Evolutionary conservation across 1,139 yeast species (phyloP).

Genomic region (Meyerozyma sp.): DNA sequence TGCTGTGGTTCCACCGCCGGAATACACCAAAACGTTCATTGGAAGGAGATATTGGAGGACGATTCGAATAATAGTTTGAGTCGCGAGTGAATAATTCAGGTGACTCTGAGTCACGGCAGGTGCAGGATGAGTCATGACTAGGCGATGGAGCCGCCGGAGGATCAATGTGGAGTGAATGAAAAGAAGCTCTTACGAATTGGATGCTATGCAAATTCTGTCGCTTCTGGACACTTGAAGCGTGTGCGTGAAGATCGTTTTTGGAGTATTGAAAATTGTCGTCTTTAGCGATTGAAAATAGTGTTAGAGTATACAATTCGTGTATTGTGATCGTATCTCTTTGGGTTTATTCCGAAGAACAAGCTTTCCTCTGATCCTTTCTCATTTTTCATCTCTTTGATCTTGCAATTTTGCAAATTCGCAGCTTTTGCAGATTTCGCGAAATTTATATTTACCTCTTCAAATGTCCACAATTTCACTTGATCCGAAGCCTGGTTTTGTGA

Average conservation of each 20-base stretch:
- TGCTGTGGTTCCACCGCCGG: conserved; percentile 84
- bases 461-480: conserved; percentile 8
- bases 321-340: not conserved
- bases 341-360: not conserved
- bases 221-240: too few species aligned
- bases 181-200: not conserved
- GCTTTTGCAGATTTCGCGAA: not conserved
- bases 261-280: too few species aligned
- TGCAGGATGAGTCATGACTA: not conserved
- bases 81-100: not conserved
- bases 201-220: not conserved
- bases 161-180: too few species aligned
- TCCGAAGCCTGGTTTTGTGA: conserved; percentile 61
- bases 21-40: conserved; percentile 79
- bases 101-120: conserved; percentile 1
- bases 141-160: too few species aligned
- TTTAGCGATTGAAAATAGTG: too few species aligned
- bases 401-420: not conserved
- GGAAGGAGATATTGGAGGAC: not conserved
- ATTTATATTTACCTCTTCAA: not conserved
- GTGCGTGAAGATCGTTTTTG: too few species aligned
- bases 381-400: not conserved
- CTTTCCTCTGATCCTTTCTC: not conserved
- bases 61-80: not conserved
- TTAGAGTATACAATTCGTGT: not conserved